Percentiles rank a stretch among this genome's conserved stretches.
Evolutionary conservation across 139 green algal species (phyloP).

Genomic region (Deuterostichococcus epilithicus): DNA sequence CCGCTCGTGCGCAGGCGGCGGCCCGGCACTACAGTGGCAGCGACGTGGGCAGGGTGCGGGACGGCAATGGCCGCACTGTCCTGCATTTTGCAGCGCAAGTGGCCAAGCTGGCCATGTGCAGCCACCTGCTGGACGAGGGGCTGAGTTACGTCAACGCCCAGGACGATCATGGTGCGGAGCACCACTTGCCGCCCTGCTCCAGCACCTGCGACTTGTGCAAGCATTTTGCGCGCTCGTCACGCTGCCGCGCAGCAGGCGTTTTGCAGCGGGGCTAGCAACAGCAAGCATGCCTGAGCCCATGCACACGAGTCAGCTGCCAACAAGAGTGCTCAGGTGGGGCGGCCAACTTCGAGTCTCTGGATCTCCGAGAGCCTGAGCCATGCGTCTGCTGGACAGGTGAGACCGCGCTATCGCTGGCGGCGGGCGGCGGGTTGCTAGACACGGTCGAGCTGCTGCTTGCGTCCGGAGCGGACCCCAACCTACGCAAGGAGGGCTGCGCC

Average conservation of each 20-base stretch:
- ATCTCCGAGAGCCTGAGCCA: too few species aligned
- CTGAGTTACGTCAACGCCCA: neutral
- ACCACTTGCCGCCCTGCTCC: neutral
- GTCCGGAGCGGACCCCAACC: conserved; percentile 1
- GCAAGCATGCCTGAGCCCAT: too few species aligned
- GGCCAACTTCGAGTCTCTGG: too few species aligned
- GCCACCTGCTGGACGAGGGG: neutral
- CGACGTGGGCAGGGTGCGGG: neutral
- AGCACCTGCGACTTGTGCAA: too few species aligned
- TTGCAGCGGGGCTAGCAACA: too few species aligned
- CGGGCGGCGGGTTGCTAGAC: conserved; percentile 3
- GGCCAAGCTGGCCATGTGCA: neutral
- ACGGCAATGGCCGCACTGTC: neutral
- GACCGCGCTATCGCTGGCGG: conserved; percentile 24
- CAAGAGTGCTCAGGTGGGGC: too few species aligned
- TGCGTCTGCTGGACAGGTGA: conserved; percentile 11
- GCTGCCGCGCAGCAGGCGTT: too few species aligned
- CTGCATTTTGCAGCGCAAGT: conserved; percentile 2
- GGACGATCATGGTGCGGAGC: neutral
- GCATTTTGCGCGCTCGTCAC: too few species aligned
- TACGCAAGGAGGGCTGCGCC: neutral
- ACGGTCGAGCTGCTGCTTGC: conserved; percentile 13
- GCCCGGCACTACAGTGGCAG: neutral
- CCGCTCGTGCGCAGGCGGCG: neutral
- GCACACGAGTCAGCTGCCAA: too few species aligned